phyloP scores from a whole-genome alignment of 2,329 filamentous ascomycete species.

The Aureobasidium sp. region DNA sequence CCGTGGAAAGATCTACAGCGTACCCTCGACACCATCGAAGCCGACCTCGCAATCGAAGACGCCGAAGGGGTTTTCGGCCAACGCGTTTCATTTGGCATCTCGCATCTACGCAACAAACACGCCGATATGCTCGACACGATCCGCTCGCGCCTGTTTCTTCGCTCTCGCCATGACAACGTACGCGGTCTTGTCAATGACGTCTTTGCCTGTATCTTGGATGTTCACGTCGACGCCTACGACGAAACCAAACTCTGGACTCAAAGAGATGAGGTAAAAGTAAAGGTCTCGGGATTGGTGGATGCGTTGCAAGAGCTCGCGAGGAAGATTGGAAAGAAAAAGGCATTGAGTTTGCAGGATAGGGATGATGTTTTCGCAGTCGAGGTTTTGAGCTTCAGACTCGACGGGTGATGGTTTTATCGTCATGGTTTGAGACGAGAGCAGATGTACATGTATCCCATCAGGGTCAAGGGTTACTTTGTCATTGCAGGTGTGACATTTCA shows the following conservation, averaged over 20 bases:
- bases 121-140: conserved; percentile 26
- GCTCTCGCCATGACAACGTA: conserved; percentile 24
- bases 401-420: background rate
- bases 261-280: background rate
- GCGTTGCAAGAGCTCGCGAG: background rate
- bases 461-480: too few species aligned
- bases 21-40: conserved; percentile 59
- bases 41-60: conserved; percentile 44
- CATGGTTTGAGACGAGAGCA: too few species aligned
- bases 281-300: background rate
- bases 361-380: conserved; percentile 3
- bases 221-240: accelerated
- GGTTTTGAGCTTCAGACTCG: background rate
- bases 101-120: conserved; percentile 24
- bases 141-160: conserved; percentile 26
- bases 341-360: background rate
- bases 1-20: conserved; percentile 66
- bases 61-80: conserved; percentile 34
- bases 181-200: conserved; percentile 22
- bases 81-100: conserved; percentile 20
- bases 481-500: too few species aligned
- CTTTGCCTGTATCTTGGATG: conserved; percentile 21
- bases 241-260: background rate
- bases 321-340: conserved; percentile 3
- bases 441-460: too few species aligned